Evolutionary conservation across 768 basidiomycete species (phyloP), one percentile per base, ranked within the genome.

Genomic region (Erythrobasidium yunnanense): DNA sequence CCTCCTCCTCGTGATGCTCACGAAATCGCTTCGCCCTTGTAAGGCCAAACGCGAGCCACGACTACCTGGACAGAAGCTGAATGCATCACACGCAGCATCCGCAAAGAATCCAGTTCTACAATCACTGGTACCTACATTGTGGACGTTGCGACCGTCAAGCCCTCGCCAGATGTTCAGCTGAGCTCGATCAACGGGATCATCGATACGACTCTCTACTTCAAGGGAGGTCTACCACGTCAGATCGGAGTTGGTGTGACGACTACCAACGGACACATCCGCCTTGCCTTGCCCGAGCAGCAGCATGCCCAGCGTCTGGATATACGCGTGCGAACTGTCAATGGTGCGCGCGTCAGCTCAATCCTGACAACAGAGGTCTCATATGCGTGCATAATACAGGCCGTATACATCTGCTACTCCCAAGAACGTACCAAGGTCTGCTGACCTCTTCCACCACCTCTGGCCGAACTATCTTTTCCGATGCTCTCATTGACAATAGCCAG

Each of bases 291-390:
- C 8, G 38, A 46, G 29, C 45, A 45, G 27, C 56, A 58, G 42
- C 56, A 58, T 46, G 56, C 56, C 27, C 56, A 58, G 38, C 22
- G 47, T 23, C 38, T 58, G 38, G 30, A 47, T 47, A 17, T 58
- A 32, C 56, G 30, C 55, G 27, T 32, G 20, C 5, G 23, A 6
- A 4, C 38, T 46, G 38, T 42, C 38, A 42, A 42, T 42, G 38
- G 38, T n/a, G n/a, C 11, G 38, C 38, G 11, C n/a, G 38, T 42
- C n/a, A n/a, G n/a, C n/a, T n/a, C n/a, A n/a, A n/a, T n/a, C n/a
- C n/a, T n/a, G n/a, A n/a, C n/a, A n/a, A n/a, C n/a, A 55, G 6
- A 25, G 15, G 13, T 25, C 4, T 33, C 3, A 23, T 34, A 33
- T 22, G 20, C 32, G 54, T 27, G 42, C 54, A 7, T 33, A n/a